Conservation (phyloP, 306 rosid genomes). For the Acacia acuminata region DNA sequence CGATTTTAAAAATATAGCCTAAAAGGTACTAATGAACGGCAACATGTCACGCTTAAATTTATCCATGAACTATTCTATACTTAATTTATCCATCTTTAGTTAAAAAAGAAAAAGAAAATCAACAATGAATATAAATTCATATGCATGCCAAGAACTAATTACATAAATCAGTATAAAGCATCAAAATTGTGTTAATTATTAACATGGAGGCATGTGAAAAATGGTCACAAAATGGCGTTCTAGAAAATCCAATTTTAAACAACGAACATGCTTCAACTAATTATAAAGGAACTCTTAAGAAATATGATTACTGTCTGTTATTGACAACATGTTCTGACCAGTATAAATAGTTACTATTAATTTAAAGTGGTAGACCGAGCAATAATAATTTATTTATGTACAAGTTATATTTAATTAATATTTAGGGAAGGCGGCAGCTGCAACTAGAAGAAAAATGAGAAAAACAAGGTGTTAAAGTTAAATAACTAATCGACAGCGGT, state of each 20-base stretch:
- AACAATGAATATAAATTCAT: background rate
- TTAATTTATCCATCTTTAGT: background rate
- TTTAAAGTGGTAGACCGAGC: background rate
- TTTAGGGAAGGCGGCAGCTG: background rate
- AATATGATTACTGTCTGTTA: background rate
- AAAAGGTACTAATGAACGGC: background rate
- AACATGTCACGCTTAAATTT: background rate
- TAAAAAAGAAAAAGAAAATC: background rate
- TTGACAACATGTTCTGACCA: background rate
- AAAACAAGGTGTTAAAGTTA: background rate
- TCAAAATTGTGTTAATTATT: background rate
- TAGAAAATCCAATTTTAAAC: background rate
- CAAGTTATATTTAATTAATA: background rate
- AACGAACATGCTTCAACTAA: background rate
- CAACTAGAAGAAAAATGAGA: constrained; percentile 1
- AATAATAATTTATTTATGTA: background rate
- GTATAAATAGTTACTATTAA: background rate
- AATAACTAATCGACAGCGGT: background rate
- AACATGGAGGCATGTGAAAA: background rate
- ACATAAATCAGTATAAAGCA: background rate
- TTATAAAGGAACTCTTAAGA: background rate
- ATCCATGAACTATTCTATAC: background rate
- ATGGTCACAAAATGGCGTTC: background rate
- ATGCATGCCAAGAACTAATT: background rate
- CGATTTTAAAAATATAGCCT: background rate